Evolutionary conservation across 805 yeast genomes (phyloP).

Genomic region (Phaffomyces thermotolerans): DNA sequence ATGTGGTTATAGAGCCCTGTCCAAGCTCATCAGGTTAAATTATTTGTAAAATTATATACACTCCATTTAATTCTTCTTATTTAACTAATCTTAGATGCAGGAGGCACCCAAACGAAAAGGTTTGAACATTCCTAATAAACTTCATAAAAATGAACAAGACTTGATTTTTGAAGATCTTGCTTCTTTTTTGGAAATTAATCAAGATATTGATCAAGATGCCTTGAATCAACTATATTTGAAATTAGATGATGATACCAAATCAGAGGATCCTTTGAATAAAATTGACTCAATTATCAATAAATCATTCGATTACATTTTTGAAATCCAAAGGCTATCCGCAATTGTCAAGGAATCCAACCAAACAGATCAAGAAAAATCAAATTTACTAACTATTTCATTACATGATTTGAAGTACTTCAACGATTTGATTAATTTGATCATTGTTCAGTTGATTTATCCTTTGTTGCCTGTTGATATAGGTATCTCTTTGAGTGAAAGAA

Average conservation of each 20-base stretch:
- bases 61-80: no score
- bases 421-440: conserved; percentile 52
- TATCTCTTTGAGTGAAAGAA: conserved; percentile 55
- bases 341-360: conserved; percentile 1
- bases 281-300: conserved; percentile 1
- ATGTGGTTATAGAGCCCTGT: no score
- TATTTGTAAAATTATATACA: no score
- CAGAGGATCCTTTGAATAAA: not conserved
- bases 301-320: conserved; percentile 8
- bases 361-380: conserved; percentile 13
- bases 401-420: conserved; percentile 79
- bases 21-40: no score
- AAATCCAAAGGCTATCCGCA: conserved; percentile 15
- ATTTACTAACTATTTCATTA: conserved; percentile 56
- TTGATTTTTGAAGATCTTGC: conserved; percentile 22
- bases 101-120: conserved; percentile 11
- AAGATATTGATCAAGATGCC: conserved; percentile 7
- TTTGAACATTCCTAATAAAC: conserved; percentile 26
- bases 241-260: not conserved
- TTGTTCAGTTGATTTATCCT: conserved; percentile 67
- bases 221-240: conserved; percentile 8
- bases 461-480: conserved; percentile 51
- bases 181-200: conserved; percentile 16
- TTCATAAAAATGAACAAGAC: conserved; percentile 28
- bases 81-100: not conserved